A percentile compares a stretch with the other conserved stretches of the same genome.
phyloP scores from a whole-genome alignment of 495 filamentous ascomycete genomes.

The Aspergillus ellipticus region DNA sequence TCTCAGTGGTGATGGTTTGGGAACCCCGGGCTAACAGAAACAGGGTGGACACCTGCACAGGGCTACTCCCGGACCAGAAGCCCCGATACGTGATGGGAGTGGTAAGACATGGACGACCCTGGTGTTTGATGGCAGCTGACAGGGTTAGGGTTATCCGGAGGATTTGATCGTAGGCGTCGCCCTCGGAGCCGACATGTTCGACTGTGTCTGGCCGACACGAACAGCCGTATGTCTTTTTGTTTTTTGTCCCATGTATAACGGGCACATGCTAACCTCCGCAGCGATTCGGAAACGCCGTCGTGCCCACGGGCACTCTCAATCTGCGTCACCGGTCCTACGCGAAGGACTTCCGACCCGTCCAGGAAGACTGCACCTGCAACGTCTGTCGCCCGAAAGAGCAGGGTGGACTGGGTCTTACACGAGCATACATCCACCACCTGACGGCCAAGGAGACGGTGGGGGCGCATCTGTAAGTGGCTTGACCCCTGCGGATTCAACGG shows the following conservation, averaged over 20 bases:
- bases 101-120: slow-evolving; percentile 39
- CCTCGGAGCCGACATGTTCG: slow-evolving; percentile 97
- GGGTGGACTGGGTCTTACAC: slow-evolving; percentile 79
- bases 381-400: slow-evolving; percentile 67
- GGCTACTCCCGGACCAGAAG: slow-evolving; percentile 79
- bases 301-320: slow-evolving; percentile 74
- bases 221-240: slow-evolving; percentile 63
- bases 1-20: background rate
- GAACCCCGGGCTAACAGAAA: slow-evolving; percentile 2
- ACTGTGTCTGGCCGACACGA: slow-evolving; percentile 97
- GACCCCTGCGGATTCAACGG: background rate
- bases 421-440: slow-evolving; percentile 87
- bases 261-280: slow-evolving; percentile 18
- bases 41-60: slow-evolving; percentile 82
- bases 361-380: slow-evolving; percentile 72
- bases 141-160: slow-evolving; percentile 75
- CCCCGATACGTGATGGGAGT: slow-evolving; percentile 98
- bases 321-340: slow-evolving; percentile 72
- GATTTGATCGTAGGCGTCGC: slow-evolving; percentile 89
- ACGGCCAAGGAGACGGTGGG: slow-evolving; percentile 92
- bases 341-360: slow-evolving; percentile 76
- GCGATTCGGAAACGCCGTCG: slow-evolving; percentile 92
- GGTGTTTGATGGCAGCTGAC: slow-evolving; percentile 11
- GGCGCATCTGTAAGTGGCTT: slow-evolving; percentile 66
- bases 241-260: background rate